A percentile compares a stretch with the other conserved stretches of the same genome.
Evolutionary conservation across 2,329 filamentous ascomycete genomes (phyloP).

Genomic region (Exophiala dermatitidis): DNA sequence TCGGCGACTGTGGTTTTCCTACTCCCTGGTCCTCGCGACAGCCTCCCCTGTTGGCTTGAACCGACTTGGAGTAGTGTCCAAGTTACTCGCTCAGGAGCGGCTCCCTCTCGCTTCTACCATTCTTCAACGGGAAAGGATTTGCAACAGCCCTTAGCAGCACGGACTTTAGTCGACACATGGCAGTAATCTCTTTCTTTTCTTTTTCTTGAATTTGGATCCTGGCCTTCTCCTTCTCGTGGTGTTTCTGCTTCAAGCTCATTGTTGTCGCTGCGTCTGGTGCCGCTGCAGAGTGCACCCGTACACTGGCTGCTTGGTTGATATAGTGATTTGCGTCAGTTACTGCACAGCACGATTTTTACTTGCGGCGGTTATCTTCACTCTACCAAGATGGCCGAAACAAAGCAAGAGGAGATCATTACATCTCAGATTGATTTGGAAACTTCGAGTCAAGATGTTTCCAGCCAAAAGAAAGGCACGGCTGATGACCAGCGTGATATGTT

Average conservation of each 20-base stretch:
- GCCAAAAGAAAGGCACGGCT: constrained; percentile 28
- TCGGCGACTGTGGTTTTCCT: constrained; percentile 11
- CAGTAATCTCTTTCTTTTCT: not conserved
- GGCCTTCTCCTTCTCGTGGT: not conserved
- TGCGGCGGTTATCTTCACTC: not conserved
- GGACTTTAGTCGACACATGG: constrained; percentile 14
- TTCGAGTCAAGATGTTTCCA: constrained; percentile 19
- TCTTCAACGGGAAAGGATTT: constrained; percentile 7
- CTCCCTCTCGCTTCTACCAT: constrained; percentile 6
- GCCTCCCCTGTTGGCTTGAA: not conserved
- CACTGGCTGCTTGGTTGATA: not conserved
- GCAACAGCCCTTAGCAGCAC: constrained; percentile 4
- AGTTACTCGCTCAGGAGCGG: not conserved
- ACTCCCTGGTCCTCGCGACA: not conserved
- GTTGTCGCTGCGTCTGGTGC: not conserved
- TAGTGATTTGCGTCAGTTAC: too few relatives aligned
- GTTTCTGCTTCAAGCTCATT: not conserved
- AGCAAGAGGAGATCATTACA: constrained; percentile 17
- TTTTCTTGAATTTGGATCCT: not conserved
- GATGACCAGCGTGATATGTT: constrained; percentile 33
- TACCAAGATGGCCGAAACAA: constrained; percentile 13
- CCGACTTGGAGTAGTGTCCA: not conserved
- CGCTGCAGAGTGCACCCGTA: not conserved
- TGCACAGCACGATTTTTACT: not conserved
- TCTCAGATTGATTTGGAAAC: constrained; percentile 20